These are phyloP conservation scores for Malbranchea zuffiana DNA, from an alignment of 2,329 filamentous ascomycete species.

Conservation along the genomic window DNA sequence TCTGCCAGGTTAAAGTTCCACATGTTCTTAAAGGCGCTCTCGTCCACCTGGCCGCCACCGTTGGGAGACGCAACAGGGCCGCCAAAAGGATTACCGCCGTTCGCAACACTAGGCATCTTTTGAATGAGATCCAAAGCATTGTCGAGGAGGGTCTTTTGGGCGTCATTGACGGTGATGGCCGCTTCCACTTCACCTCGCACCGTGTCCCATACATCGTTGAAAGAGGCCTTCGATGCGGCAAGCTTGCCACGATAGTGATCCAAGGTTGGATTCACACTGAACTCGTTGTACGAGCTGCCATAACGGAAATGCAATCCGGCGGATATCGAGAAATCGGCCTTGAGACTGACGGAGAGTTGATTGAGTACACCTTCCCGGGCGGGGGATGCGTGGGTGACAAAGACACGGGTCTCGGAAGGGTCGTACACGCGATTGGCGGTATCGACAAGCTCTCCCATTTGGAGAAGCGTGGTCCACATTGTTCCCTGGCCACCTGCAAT, in stretches of 20 bases:
- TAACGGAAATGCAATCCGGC: constrained; percentile 97
- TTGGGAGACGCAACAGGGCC: constrained; percentile 62
- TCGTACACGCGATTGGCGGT: constrained; percentile 98
- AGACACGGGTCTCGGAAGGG: constrained; percentile 90
- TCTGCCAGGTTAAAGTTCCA: constrained; percentile 99
- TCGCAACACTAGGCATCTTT: constrained; percentile 93
- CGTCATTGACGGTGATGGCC: constrained; percentile 84
- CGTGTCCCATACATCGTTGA: constrained; percentile 99
- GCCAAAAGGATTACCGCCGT: constrained; percentile 92
- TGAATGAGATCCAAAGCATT: constrained; percentile 89
- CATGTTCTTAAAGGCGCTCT: constrained; percentile 99
- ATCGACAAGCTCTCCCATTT: constrained; percentile 97
- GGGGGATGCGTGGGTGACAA: constrained; percentile 93
- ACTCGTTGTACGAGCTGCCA: constrained; percentile 98
- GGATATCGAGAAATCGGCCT: constrained; percentile 96
- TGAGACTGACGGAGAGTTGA: constrained; percentile 91
- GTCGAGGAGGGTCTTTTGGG: constrained; percentile 81
- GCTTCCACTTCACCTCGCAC: constrained; percentile 93
- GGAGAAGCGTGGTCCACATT: constrained; percentile 97
- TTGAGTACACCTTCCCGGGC: constrained; percentile 94
- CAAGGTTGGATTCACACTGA: constrained; percentile 94
- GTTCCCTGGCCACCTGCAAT: constrained; percentile 97
- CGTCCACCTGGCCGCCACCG: constrained; percentile 79
- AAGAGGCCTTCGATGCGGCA: constrained; percentile 92
- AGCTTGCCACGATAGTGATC: constrained; percentile 98